Evolutionary conservation across 2,329 filamentous ascomycete genomes (phyloP), one percentile per base, ranked within the genome.

Genomic region (Hawksworthiomyces lignivorus): DNA sequence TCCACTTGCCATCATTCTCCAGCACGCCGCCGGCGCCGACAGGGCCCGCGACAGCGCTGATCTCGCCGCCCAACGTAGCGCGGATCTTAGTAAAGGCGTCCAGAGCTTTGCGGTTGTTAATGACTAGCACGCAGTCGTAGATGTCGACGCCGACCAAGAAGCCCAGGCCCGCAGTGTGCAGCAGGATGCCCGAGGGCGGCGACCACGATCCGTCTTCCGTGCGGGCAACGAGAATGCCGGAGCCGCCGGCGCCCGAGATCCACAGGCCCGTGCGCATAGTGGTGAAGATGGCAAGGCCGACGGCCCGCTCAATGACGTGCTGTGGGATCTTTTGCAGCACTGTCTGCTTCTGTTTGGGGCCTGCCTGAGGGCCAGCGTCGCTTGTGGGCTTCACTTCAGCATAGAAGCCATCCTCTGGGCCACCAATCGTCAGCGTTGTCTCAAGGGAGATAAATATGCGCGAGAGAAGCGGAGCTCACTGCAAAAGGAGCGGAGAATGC

Each of bases 41-140:
- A 0, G 73, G 74, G 0, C 75, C 81, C 0, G 86, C 87, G 1
- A 80, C 79, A 5, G 85, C 84, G 47, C 83, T 83, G 26, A 94
- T 67, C 55, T 92, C 86, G 27, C 82, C 82, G 4, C 87, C 87
- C 1, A 94, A 63, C 1, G 84, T 89, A 49, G 85, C 80, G 12
- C 87, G 75, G 1, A 85, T 72, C 44, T 77, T 78, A 46, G 82
- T 84, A 60, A 94, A 94, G 0, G 84, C 83, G 14, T 83, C 76
- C 31, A 94, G 67, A 0, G 87, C 87, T 50, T 84, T 74, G 31
- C 75, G 70, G 4, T 76, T 84, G 63, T 94, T 94, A 60, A 94
- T 88, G 27, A 94, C 83, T 19, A 88, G 78, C 3, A 94, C 85
- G 52, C 85, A 92, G 59, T 94, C 87, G 64, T 92, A 94, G 21